phyloP scores from a whole-genome alignment of 305 asterid genomes.

The Fraxinus paxiana region DNA sequence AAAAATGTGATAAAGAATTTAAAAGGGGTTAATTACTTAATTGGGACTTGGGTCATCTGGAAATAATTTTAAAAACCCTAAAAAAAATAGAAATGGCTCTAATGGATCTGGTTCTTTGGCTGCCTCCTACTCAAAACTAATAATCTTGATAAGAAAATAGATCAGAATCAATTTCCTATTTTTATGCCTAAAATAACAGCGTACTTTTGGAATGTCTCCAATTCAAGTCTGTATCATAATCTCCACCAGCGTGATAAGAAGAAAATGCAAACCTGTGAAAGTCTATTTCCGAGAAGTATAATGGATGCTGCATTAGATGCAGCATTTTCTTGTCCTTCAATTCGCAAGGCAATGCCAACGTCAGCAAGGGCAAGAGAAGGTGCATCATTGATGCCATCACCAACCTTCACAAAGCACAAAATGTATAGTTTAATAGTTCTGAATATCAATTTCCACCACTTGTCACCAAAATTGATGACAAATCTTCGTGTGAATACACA shows the following conservation, averaged over 20 bases:
- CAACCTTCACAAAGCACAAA: slow-evolving; percentile 60
- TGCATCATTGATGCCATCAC: slow-evolving; percentile 97
- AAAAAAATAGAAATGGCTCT: not conserved
- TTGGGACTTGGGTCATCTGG: not conserved
- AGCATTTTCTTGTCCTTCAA: slow-evolving; percentile 93
- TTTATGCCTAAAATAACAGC: not conserved
- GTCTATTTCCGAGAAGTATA: slow-evolving; percentile 82
- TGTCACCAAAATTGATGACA: not conserved
- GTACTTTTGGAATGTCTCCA: not conserved
- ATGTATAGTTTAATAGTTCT: not conserved
- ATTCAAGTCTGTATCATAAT: not conserved
- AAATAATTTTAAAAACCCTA: not conserved
- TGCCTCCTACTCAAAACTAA: not conserved
- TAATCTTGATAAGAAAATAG: not conserved
- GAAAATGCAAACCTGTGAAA: slow-evolving; percentile 61
- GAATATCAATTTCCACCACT: slow-evolving; percentile 9
- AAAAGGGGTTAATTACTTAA: not conserved
- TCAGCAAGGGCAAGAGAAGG: slow-evolving; percentile 98
- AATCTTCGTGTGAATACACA: not conserved
- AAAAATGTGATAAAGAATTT: not conserved
- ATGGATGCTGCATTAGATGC: slow-evolving; percentile 97
- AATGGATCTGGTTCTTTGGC: not conserved
- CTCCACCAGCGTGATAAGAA: not conserved
- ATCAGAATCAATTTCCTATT: not conserved
- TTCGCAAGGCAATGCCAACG: slow-evolving; percentile 92